These are phyloP conservation scores for Smittium mucronatum DNA, from an alignment of 371 early-diverging fungal species.

Conservation along the genomic window DNA sequence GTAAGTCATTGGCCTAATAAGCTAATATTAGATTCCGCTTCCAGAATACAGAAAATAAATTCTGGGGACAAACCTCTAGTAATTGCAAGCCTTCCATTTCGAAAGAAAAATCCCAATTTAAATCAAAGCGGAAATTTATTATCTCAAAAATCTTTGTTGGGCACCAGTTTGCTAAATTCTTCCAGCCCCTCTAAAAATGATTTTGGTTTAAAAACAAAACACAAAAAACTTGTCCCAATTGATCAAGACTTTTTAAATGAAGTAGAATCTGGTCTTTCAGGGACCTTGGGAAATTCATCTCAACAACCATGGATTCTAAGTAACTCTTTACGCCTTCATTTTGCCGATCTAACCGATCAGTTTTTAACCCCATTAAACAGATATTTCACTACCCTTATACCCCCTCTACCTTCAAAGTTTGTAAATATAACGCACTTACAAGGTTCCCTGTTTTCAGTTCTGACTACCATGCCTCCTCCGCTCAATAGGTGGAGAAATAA, in stretches of 20 bases:
- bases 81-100: background rate
- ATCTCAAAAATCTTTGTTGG: background rate
- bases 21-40: slow-evolving; percentile 45
- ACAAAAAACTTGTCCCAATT: slow-evolving; percentile 61
- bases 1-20: slow-evolving; percentile 87
- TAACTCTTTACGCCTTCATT: slow-evolving; percentile 81
- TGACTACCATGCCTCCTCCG: slow-evolving; percentile 1
- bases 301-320: slow-evolving; percentile 51
- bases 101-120: background rate
- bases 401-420: slow-evolving; percentile 26
- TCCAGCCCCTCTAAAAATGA: slow-evolving; percentile 4
- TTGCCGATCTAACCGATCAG: slow-evolving; percentile 81
- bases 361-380: slow-evolving; percentile 89
- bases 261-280: slow-evolving; percentile 11
- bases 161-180: background rate
- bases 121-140: background rate
- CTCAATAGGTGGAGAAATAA: slow-evolving; percentile 22
- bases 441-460: background rate
- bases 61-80: background rate
- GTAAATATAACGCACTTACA: background rate
- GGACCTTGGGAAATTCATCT: background rate
- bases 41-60: slow-evolving; percentile 14
- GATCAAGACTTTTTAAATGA: slow-evolving; percentile 26
- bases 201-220: slow-evolving; percentile 41
- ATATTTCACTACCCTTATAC: slow-evolving; percentile 77